Evolutionary conservation across 2,329 filamentous ascomycete genomes (phyloP).

Genomic region (Boeremia lycopersici): DNA sequence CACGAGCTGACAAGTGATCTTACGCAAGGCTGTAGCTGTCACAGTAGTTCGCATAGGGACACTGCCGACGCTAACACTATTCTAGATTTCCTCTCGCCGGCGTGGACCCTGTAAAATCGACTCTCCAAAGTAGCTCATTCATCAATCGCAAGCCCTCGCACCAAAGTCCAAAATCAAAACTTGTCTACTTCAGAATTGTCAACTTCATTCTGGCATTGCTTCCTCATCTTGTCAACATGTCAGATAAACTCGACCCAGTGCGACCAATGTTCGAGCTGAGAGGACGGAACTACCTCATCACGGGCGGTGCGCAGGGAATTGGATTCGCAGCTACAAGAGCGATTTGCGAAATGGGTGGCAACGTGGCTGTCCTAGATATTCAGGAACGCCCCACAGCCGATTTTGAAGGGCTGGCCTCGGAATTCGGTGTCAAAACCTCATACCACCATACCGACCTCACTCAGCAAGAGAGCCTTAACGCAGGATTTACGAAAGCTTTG

Average conservation of each 20-base stretch:
- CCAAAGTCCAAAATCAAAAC: background rate
- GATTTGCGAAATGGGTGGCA: constrained; percentile 27
- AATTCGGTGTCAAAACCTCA: constrained; percentile 17
- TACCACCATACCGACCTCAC: constrained; percentile 27
- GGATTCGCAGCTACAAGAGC: constrained; percentile 24
- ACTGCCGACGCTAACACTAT: constrained; percentile 1
- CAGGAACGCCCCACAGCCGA: constrained; percentile 17
- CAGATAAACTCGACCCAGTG: constrained; percentile 18
- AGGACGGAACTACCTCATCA: constrained; percentile 25
- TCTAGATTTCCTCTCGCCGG: background rate
- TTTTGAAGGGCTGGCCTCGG: constrained; percentile 14
- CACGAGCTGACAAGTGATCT: background rate
- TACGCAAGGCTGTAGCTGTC: background rate
- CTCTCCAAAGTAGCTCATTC: background rate
- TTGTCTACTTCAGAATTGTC: too few species aligned
- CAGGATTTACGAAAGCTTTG: constrained; percentile 19
- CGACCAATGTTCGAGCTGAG: constrained; percentile 22
- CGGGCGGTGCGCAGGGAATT: constrained; percentile 28
- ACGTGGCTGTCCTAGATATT: constrained; percentile 26
- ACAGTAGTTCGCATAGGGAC: background rate
- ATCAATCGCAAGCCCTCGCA: background rate
- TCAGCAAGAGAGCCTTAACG: constrained; percentile 20
- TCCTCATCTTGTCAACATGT: constrained; percentile 2
- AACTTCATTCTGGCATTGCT: background rate
- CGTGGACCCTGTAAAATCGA: background rate